Evolutionary conservation across 2,329 filamentous ascomycete species (phyloP), one percentile per base, ranked within the genome.

Genomic region (Botrytis tulipae): DNA sequence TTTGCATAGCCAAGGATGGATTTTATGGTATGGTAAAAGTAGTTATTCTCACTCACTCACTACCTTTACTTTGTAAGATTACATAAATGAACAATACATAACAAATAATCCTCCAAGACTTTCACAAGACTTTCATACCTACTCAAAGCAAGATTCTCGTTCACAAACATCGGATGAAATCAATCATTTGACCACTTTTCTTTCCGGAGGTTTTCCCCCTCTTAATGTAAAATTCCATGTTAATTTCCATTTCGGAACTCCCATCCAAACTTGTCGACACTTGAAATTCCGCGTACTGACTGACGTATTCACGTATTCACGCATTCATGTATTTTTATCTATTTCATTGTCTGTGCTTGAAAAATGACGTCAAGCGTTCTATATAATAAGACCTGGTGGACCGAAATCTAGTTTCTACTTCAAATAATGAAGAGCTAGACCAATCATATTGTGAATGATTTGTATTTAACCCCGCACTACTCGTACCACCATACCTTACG

Each of bases 301-400:
- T n/a, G n/a, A n/a, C n/a, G n/a, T n/a, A n/a, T n/a, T n/a, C n/a
- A n/a, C n/a, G 48, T 29, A 54, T 8, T n/a, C 12, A n/a, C 48
- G 48, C 29, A 54, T 54, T 54, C 48, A 29, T 6, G 14, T 18
- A n/a, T 54, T n/a, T 51, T 8, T 29, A 9, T 54, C 25, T 29
- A 29, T 29, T 54, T 54, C 51, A 54, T 54, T 65, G 62, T 65
- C 62, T 65, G 62, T 65, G 62, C 22, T 25, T 37, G 32, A 37
- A 22, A 51, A n/a, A 54, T 67, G 65, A 54, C 65, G 65, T 67
- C 32, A 35, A 65, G 25, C 46, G 32, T 40, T 67, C 9, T 54
- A 29, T n/a, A 4, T 32, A 32, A 54, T 3, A 7, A 54, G n/a
- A 29, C n/a, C n/a, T n/a, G n/a, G n/a, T n/a, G n/a, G n/a, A n/a